Conservation (phyloP, 2,329 filamentous ascomycete genomes). For the Fonsecaea nubica region DNA sequence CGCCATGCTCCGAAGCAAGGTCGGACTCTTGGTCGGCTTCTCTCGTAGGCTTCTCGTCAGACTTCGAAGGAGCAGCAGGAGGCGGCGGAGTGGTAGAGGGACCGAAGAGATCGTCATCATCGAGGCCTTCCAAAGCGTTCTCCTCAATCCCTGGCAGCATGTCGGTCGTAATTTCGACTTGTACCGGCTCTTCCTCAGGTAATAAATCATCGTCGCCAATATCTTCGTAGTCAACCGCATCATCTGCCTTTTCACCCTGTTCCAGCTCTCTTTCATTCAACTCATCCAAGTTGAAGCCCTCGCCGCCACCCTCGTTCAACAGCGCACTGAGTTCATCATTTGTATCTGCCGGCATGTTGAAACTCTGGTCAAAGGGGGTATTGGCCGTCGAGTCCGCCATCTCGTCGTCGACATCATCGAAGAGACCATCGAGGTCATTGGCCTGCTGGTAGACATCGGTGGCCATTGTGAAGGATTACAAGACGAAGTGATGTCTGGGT, state of each 20-base stretch:
- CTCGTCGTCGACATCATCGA: constrained; percentile 32
- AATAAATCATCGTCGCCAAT: constrained; percentile 91
- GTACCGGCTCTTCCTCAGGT: constrained; percentile 64
- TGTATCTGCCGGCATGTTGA: constrained; percentile 27
- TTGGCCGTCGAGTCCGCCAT: constrained; percentile 19
- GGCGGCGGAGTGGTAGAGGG: constrained; percentile 27
- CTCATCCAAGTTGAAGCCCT: constrained; percentile 35
- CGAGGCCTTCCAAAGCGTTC: constrained; percentile 62
- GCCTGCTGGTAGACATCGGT: constrained; percentile 36
- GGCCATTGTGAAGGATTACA: constrained; percentile 20
- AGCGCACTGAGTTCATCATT: constrained; percentile 41
- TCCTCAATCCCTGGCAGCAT: constrained; percentile 50
- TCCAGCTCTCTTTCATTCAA: constrained; percentile 43
- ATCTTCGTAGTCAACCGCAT: constrained; percentile 89
- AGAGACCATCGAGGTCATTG: constrained; percentile 38
- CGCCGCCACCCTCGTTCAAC: constrained; percentile 45
- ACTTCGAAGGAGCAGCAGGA: constrained; percentile 20
- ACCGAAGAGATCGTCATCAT: constrained; percentile 52
- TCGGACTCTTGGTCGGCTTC: constrained; percentile 33
- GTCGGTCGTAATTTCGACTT: constrained; percentile 26
- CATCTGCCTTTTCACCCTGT: constrained; percentile 80
- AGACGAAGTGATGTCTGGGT: constrained; percentile 14
- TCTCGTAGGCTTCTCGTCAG: constrained; percentile 26
- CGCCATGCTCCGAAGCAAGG: constrained; percentile 34
- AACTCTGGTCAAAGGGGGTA: constrained; percentile 31